Percentiles rank a stretch among this genome's conserved stretches.
Conservation (phyloP, 2,329 filamentous ascomycete genomes). For the Colletotrichum sidae region DNA sequence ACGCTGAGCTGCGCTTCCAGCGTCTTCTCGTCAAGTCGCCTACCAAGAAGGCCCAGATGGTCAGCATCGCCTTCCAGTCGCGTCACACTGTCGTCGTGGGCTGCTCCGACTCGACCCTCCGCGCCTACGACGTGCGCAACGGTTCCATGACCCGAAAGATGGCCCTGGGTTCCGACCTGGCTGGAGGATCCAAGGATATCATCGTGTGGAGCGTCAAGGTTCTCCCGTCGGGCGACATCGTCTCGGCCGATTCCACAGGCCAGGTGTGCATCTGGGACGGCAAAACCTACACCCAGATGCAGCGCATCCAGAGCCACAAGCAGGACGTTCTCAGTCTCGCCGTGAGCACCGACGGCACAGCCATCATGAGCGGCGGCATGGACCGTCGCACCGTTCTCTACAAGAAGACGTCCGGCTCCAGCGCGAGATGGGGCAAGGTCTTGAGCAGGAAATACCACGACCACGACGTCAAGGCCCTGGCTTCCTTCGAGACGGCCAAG, state of each 20-base stretch:
- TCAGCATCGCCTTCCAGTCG: conserved; percentile 92
- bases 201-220: conserved; percentile 95
- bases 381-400: conserved; percentile 90
- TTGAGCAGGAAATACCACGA: conserved; percentile 88
- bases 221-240: conserved; percentile 86
- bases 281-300: conserved; percentile 88
- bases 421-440: conserved; percentile 84
- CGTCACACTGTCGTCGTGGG: conserved; percentile 86
- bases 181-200: conserved; percentile 83
- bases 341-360: conserved; percentile 80
- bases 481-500: conserved; percentile 84
- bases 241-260: conserved; percentile 94
- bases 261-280: conserved; percentile 95
- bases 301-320: conserved; percentile 87
- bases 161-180: conserved; percentile 83
- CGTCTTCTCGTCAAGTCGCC: conserved; percentile 80
- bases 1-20: conserved; percentile 85
- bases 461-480: conserved; percentile 96
- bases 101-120: conserved; percentile 96
- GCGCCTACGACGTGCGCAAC: conserved; percentile 86
- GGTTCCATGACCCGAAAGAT: conserved; percentile 83
- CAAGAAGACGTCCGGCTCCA: conserved; percentile 71
- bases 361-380: conserved; percentile 90
- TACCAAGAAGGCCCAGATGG: conserved; percentile 86
- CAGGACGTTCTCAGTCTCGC: conserved; percentile 93